Evolutionary conservation across 345 rosid species (phyloP).

Genomic region (Camelina neglecta): DNA sequence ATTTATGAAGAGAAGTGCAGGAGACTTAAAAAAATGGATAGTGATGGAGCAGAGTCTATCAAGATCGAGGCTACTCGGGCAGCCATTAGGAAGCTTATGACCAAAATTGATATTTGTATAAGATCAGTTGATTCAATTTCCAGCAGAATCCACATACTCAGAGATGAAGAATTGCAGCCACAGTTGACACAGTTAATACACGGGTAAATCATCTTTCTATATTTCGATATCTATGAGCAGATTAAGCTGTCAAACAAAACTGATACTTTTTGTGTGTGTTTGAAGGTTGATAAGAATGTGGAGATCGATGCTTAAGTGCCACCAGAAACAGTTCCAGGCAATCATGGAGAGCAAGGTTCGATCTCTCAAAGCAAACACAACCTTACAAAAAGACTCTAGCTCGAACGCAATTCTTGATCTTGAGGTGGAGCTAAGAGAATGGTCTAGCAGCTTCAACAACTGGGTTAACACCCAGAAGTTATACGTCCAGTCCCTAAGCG

Average conservation of each 20-base stretch:
- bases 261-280: slow-evolving; percentile 8
- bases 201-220: slow-evolving; percentile 54
- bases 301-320: slow-evolving; percentile 92
- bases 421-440: slow-evolving; percentile 78
- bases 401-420: slow-evolving; percentile 70
- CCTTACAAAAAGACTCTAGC: slow-evolving; percentile 63
- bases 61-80: slow-evolving; percentile 77
- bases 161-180: slow-evolving; percentile 91
- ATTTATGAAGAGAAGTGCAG: slow-evolving; percentile 76
- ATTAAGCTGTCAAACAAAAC: slow-evolving; percentile 1
- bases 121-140: slow-evolving; percentile 79
- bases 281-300: slow-evolving; percentile 91
- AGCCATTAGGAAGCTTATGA: slow-evolving; percentile 68
- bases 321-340: slow-evolving; percentile 87
- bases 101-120: slow-evolving; percentile 72
- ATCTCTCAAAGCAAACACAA: slow-evolving; percentile 62
- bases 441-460: slow-evolving; percentile 70
- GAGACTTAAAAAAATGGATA: slow-evolving; percentile 62
- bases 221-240: not conserved
- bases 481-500: slow-evolving; percentile 67
- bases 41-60: slow-evolving; percentile 76
- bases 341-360: slow-evolving; percentile 83
- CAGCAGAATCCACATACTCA: slow-evolving; percentile 73
- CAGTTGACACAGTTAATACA: slow-evolving; percentile 72
- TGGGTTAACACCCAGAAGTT: slow-evolving; percentile 82